Evolutionary conservation across 306 rosid species (phyloP).

Genomic region (Pyrus bretschneideri): DNA sequence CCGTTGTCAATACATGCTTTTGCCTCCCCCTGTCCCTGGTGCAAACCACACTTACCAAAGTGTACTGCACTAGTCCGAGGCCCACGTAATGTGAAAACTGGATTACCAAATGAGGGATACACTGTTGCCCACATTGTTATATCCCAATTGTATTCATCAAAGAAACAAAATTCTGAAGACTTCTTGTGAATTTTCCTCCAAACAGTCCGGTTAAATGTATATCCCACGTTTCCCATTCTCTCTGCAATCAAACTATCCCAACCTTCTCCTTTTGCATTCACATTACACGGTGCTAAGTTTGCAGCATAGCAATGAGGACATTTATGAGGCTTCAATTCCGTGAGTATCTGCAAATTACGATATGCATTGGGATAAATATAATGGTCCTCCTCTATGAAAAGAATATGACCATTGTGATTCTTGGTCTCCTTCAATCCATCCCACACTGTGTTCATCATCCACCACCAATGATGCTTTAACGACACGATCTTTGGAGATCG

Average conservation of each 20-base stretch:
- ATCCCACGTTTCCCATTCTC: constrained; percentile 95
- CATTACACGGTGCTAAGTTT: constrained; percentile 94
- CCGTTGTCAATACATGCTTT: constrained; percentile 75
- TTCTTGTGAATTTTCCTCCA: constrained; percentile 87
- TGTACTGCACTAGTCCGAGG: constrained; percentile 88
- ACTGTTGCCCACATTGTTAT: constrained; percentile 98
- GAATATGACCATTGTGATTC: constrained; percentile 57
- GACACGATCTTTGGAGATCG: constrained; percentile 82
- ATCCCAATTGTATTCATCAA: constrained; percentile 98
- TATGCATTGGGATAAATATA: constrained; percentile 83
- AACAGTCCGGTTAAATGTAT: constrained; percentile 69
- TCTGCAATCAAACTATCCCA: constrained; percentile 63
- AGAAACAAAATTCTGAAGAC: constrained; percentile 68
- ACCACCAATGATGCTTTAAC: constrained; percentile 99
- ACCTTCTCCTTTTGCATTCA: constrained; percentile 83
- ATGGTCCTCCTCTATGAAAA: constrained; percentile 94
- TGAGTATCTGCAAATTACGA: constrained; percentile 66
- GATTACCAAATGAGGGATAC: constrained; percentile 84
- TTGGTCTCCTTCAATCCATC: constrained; percentile 78
- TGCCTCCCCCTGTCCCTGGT: constrained; percentile 82
- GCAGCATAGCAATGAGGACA: constrained; percentile 91
- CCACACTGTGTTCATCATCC: constrained; percentile 98
- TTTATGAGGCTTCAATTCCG: constrained; percentile 52
- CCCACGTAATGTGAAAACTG: constrained; percentile 80
- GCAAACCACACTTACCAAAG: constrained; percentile 93